Evolutionary conservation across 768 basidiomycete species (phyloP).

Genomic region (Rhodotorula kratochvilovae): DNA sequence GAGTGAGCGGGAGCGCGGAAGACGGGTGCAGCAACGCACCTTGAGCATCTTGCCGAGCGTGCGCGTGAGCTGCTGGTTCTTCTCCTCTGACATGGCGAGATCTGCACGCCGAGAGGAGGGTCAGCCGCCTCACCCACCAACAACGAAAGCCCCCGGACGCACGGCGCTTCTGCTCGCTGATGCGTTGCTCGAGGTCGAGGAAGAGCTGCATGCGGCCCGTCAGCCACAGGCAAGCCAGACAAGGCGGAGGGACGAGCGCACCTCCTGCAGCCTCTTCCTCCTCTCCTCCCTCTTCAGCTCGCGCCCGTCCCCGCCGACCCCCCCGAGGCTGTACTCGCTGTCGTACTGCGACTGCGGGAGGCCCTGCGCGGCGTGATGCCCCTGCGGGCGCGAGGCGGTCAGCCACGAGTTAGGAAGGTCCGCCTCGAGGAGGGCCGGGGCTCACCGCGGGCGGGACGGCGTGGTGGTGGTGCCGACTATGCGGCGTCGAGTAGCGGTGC

Average conservation of each 20-base stretch:
- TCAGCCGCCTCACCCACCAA: too few species aligned
- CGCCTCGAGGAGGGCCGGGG: too few species aligned
- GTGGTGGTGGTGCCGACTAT: background rate
- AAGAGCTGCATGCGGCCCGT: background rate
- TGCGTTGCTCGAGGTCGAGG: background rate
- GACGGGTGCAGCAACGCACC: background rate
- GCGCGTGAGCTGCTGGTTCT: background rate
- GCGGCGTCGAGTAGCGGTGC: background rate
- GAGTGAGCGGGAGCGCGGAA: background rate
- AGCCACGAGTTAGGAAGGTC: too few species aligned
- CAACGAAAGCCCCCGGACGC: background rate
- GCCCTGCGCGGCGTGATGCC: background rate
- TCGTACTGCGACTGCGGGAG: background rate
- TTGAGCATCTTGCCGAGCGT: slow-evolving; percentile 1
- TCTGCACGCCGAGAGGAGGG: background rate
- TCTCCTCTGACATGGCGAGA: background rate
- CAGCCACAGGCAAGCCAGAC: background rate
- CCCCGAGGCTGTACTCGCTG: background rate
- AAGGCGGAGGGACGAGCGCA: background rate
- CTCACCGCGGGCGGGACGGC: background rate
- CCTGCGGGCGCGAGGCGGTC: too few species aligned
- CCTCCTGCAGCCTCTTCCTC: background rate
- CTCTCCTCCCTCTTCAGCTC: background rate
- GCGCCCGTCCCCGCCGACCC: background rate
- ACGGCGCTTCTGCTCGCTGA: background rate